Percentiles rank a stretch among this genome's conserved stretches.
phyloP scores from a whole-genome alignment of 495 filamentous ascomycete genomes.

The Pyronema domesticum region DNA sequence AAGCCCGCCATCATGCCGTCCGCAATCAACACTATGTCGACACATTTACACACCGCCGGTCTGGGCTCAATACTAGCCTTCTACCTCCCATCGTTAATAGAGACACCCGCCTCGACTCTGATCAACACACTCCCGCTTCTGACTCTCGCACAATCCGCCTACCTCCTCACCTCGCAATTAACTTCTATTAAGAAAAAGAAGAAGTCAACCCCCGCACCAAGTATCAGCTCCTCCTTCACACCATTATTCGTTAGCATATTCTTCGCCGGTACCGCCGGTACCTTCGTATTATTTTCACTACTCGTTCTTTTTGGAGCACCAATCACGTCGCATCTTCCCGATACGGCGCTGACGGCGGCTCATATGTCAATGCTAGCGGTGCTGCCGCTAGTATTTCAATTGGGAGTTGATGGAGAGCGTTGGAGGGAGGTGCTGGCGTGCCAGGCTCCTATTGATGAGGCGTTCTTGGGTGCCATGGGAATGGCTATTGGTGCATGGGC shows the following conservation, averaged over 20 bases:
- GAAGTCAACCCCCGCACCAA: slow-evolving; percentile 25
- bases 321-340: slow-evolving; percentile 56
- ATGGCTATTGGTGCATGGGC: slow-evolving; percentile 50
- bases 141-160: slow-evolving; percentile 45
- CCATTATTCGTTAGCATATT: slow-evolving; percentile 37
- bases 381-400: slow-evolving; percentile 60
- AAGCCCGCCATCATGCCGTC: slow-evolving; percentile 15
- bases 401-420: slow-evolving; percentile 52
- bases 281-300: slow-evolving; percentile 41
- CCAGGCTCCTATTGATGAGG: slow-evolving; percentile 43
- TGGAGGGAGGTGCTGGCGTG: slow-evolving; percentile 54
- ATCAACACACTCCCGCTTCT: slow-evolving; percentile 42
- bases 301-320: slow-evolving; percentile 85
- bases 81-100: slow-evolving; percentile 40
- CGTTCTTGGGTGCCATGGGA: slow-evolving; percentile 48
- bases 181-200: slow-evolving; percentile 30
- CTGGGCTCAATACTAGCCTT: slow-evolving; percentile 37
- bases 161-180: slow-evolving; percentile 56
- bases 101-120: slow-evolving; percentile 52
- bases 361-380: slow-evolving; percentile 63
- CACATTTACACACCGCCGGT: slow-evolving; percentile 46
- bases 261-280: slow-evolving; percentile 29
- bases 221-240: slow-evolving; percentile 29
- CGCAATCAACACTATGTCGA: slow-evolving; percentile 32
- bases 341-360: slow-evolving; percentile 61